Evolutionary conservation across 2,329 filamentous ascomycete genomes (phyloP).

Genomic region (Aaosphaeria pasadenensis): DNA sequence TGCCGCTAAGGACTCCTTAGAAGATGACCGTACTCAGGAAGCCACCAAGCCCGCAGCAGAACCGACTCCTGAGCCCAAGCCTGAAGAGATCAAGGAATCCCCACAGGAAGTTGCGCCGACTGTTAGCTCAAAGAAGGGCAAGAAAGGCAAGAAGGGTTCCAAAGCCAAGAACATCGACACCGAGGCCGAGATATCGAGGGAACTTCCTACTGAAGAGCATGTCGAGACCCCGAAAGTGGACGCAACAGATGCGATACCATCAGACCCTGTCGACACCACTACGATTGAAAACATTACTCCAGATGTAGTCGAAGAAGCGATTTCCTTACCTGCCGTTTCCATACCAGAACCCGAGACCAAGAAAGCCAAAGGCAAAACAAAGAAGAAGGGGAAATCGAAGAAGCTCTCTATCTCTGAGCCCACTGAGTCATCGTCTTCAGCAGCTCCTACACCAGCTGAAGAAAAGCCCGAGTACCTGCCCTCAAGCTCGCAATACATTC

Average conservation of each 20-base stretch:
- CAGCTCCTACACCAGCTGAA: slow-evolving; percentile 9
- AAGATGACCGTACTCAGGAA: too few species aligned
- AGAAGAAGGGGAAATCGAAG: slow-evolving; percentile 18
- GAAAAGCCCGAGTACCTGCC: slow-evolving; percentile 6
- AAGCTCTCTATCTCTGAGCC: slow-evolving; percentile 10
- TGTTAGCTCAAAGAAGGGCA: slow-evolving; percentile 23
- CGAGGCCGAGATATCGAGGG: slow-evolving; percentile 4
- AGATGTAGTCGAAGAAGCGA: slow-evolving; percentile 5
- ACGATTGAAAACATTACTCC: slow-evolving; percentile 2
- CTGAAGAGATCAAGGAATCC: too few species aligned
- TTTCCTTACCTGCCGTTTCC: too few species aligned
- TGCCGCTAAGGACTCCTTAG: too few species aligned
- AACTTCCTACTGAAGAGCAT: slow-evolving; percentile 18
- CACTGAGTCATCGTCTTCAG: slow-evolving; percentile 3
- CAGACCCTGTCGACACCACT: slow-evolving; percentile 8
- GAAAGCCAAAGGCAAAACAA: slow-evolving; percentile 23
- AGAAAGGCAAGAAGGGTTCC: slow-evolving; percentile 31
- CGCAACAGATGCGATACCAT: slow-evolving; percentile 19
- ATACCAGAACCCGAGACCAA: background rate
- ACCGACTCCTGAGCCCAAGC: too few species aligned
- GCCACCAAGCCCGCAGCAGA: too few species aligned
- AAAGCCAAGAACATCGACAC: slow-evolving; percentile 22
- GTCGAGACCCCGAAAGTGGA: slow-evolving; percentile 18
- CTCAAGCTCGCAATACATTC: slow-evolving; percentile 13
- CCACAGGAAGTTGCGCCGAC: background rate